Conservation (phyloP, 75 land plant genomes). For the Picea sitchensis region DNA sequence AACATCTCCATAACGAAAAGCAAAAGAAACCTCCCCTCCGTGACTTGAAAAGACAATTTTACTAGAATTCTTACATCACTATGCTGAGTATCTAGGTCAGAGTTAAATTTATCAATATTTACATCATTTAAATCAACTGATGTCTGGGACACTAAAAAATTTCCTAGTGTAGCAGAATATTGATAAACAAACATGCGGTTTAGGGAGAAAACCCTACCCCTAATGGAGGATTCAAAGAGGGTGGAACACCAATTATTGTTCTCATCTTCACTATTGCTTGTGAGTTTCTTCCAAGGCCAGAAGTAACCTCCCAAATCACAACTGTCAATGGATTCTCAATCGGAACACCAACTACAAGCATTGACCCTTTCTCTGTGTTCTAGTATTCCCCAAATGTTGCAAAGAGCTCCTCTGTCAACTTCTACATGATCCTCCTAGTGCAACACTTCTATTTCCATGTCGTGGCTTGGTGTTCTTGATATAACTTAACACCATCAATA, state of each 20-base stretch:
- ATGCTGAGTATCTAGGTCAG: constrained; percentile 58
- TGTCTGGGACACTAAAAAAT: constrained; percentile 20
- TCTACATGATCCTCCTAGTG: too few species aligned
- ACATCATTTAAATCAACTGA: constrained; percentile 35
- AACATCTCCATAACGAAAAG: constrained; percentile 76
- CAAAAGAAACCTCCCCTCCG: constrained; percentile 90
- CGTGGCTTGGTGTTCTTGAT: too few species aligned
- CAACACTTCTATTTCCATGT: too few species aligned
- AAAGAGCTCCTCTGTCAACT: too few species aligned
- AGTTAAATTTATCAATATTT: constrained; percentile 32
- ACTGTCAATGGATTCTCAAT: too few species aligned
- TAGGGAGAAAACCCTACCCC: too few species aligned
- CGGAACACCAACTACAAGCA: constrained; percentile 60
- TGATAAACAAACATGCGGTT: neutral
- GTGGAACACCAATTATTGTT: neutral
- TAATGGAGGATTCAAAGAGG: neutral
- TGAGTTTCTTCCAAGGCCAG: neutral
- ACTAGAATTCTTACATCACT: constrained; percentile 66
- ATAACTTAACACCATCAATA: too few species aligned
- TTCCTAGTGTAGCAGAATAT: constrained; percentile 16
- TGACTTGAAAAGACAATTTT: constrained; percentile 79
- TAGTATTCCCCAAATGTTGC: too few species aligned
- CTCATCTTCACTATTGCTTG: neutral
- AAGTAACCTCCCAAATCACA: neutral
- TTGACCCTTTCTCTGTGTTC: constrained; percentile 17